Conservation (phyloP, 495 filamentous ascomycete genomes). For the Xylaria intraflava region DNA sequence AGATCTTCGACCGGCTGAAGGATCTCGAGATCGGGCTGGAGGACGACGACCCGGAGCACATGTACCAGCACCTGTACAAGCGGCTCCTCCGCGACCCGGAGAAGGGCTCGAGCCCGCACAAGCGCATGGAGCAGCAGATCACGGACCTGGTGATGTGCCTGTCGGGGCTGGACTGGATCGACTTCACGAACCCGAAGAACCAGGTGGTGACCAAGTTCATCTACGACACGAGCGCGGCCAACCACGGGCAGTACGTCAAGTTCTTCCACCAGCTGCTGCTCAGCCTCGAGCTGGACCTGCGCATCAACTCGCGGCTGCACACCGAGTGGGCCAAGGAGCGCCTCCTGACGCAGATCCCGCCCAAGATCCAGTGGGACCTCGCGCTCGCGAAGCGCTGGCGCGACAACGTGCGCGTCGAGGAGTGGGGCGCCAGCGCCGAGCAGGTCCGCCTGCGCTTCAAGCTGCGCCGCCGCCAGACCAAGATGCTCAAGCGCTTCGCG, state of each 20-base stretch:
- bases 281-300: constrained; percentile 58
- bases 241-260: constrained; percentile 39
- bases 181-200: constrained; percentile 56
- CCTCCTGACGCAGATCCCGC: constrained; percentile 52
- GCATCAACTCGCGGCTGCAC: constrained; percentile 51
- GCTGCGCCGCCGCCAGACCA: constrained; percentile 51
- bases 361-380: constrained; percentile 61
- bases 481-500: constrained; percentile 58
- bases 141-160: constrained; percentile 59
- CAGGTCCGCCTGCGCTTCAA: constrained; percentile 53
- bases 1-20: constrained; percentile 49
- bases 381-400: constrained; percentile 62
- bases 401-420: constrained; percentile 57
- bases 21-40: constrained; percentile 51
- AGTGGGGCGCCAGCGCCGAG: constrained; percentile 33
- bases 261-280: constrained; percentile 71
- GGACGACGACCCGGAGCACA: constrained; percentile 46
- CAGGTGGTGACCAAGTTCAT: constrained; percentile 62
- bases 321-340: constrained; percentile 48
- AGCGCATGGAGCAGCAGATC: constrained; percentile 59
- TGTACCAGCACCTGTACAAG: constrained; percentile 49
- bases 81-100: constrained; percentile 47
- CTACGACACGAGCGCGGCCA: constrained; percentile 34
- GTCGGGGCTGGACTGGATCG: constrained; percentile 57
- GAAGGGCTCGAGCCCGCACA: constrained; percentile 42